These are phyloP conservation scores for Collybia sp. DNA, from an alignment of 768 basidiomycete genomes.

Conservation along the genomic window DNA sequence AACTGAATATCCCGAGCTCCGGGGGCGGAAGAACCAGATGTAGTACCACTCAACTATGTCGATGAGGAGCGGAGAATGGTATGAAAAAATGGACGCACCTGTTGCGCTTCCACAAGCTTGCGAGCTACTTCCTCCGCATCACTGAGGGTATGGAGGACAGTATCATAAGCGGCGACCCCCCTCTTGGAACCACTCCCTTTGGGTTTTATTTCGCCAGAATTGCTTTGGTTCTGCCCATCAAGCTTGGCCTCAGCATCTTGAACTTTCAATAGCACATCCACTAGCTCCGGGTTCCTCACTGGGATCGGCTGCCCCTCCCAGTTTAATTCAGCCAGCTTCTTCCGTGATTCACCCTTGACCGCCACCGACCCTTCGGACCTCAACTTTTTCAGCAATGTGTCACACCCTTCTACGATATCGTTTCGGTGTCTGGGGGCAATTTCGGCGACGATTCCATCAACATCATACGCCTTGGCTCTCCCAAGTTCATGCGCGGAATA, in stretches of 20 bases:
- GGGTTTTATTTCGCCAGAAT: constrained; percentile 20
- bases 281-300: constrained; percentile 86
- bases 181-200: constrained; percentile 49
- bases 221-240: constrained; percentile 26
- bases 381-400: constrained; percentile 47
- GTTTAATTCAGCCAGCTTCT: constrained; percentile 51
- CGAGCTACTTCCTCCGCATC: constrained; percentile 87
- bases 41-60: constrained; percentile 36
- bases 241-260: constrained; percentile 72
- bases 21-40: constrained; percentile 26
- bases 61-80: background rate
- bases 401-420: constrained; percentile 61
- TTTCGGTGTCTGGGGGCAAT: constrained; percentile 52
- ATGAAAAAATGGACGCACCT: constrained; percentile 39
- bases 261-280: constrained; percentile 79
- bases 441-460: constrained; percentile 69
- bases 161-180: constrained; percentile 84
- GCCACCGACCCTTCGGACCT: constrained; percentile 33
- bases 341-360: constrained; percentile 35
- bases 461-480: constrained; percentile 71
- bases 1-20: constrained; percentile 74
- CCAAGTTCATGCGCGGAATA: constrained; percentile 91
- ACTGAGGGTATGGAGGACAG: constrained; percentile 75
- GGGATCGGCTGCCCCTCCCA: constrained; percentile 88
- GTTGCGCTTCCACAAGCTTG: constrained; percentile 78